phyloP scores from a whole-genome alignment of 192 early-diverging fungal genomes.

The Coemansia sp. region DNA sequence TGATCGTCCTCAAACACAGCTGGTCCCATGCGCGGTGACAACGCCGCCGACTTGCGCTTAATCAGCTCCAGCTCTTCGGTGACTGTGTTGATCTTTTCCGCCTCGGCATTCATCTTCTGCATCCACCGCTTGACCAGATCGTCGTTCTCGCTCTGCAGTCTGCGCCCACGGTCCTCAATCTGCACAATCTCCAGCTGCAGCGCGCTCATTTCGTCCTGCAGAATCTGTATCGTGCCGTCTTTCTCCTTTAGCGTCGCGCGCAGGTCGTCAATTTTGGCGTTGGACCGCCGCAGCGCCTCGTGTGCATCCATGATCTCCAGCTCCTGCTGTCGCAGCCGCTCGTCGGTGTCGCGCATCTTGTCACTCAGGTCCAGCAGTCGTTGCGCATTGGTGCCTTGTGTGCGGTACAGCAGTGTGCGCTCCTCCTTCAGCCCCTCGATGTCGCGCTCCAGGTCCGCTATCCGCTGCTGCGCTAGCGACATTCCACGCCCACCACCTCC shows the following conservation, averaged over 20 bases:
- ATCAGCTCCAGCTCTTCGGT: slow-evolving; percentile 83
- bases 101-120: slow-evolving; percentile 86
- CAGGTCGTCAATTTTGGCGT: slow-evolving; percentile 34
- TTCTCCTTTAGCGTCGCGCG: slow-evolving; percentile 72
- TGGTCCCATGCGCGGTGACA: slow-evolving; percentile 34
- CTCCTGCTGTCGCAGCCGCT: slow-evolving; percentile 65
- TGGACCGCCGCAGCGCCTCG: slow-evolving; percentile 39
- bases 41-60: slow-evolving; percentile 48
- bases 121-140: slow-evolving; percentile 89
- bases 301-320: slow-evolving; percentile 40
- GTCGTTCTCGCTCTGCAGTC: slow-evolving; percentile 79
- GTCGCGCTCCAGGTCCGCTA: slow-evolving; percentile 73
- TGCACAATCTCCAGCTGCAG: slow-evolving; percentile 88
- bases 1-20: slow-evolving; percentile 35
- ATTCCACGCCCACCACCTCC: slow-evolving; percentile 25
- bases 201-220: slow-evolving; percentile 89
- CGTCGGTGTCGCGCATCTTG: slow-evolving; percentile 59
- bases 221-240: slow-evolving; percentile 87
- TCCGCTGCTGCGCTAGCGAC: slow-evolving; percentile 60
- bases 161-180: slow-evolving; percentile 63
- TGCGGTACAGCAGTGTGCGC: slow-evolving; percentile 83
- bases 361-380: slow-evolving; percentile 84
- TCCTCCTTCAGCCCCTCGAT: slow-evolving; percentile 80
- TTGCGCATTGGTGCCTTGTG: slow-evolving; percentile 90
- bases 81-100: slow-evolving; percentile 89